Percentiles rank a stretch among this genome's conserved stretches.
Conservation (phyloP, 208 protist species). For the Crithidia expoeki region DNA sequence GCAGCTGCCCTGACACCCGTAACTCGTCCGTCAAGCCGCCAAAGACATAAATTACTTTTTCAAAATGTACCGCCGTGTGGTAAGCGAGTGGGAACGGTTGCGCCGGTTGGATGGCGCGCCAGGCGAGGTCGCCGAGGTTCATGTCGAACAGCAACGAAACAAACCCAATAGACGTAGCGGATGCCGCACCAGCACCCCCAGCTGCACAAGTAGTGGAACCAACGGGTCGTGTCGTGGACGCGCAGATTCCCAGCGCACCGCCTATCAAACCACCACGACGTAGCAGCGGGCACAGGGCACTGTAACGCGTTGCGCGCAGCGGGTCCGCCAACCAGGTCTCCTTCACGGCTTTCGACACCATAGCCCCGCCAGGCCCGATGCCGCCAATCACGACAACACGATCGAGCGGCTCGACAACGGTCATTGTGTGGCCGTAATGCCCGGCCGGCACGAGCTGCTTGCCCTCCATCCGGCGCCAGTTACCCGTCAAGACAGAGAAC, state of each 20-base stretch:
- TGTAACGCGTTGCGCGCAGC: constrained; percentile 30
- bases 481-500: constrained; percentile 77
- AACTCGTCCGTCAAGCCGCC: constrained; percentile 76
- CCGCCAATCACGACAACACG: constrained; percentile 79
- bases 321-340: constrained; percentile 26
- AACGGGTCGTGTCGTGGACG: not conserved
- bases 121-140: constrained; percentile 57
- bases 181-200: not conserved
- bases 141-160: constrained; percentile 86
- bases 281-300: constrained; percentile 35
- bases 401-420: constrained; percentile 51
- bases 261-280: constrained; percentile 10
- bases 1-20: constrained; percentile 68
- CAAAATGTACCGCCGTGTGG: constrained; percentile 70
- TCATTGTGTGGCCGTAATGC: constrained; percentile 78
- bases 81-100: constrained; percentile 68
- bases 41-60: constrained; percentile 75
- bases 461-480: constrained; percentile 83
- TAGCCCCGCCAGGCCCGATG: constrained; percentile 63
- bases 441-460: constrained; percentile 69
- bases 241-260: constrained; percentile 6
- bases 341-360: constrained; percentile 4
- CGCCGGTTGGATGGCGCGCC: constrained; percentile 76
- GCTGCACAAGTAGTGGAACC: no score
- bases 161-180: constrained; percentile 53